A percentile compares a stretch with the other conserved stretches of the same genome.
Evolutionary conservation across 2,329 filamentous ascomycete species (phyloP).

Genomic region (Lachnellula cervina): DNA sequence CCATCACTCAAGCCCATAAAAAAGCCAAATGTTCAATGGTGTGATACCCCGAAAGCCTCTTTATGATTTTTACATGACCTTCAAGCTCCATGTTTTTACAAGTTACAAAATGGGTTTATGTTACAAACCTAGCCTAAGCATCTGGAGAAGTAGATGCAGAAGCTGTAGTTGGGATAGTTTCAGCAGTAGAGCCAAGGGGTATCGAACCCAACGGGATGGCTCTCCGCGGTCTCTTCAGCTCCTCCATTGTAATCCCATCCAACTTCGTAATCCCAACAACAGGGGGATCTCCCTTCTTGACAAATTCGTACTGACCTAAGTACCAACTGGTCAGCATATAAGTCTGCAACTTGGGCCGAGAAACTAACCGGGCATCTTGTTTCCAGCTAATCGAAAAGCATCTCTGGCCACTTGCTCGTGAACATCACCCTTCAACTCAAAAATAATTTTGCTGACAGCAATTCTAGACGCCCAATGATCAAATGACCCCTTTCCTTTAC

Average conservation of each 20-base stretch:
- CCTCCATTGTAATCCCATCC: slow-evolving; percentile 73
- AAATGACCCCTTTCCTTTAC: slow-evolving; percentile 96
- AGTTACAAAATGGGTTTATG: not conserved
- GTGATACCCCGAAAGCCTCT: no score
- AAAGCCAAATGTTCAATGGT: no score
- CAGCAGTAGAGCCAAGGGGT: slow-evolving; percentile 13
- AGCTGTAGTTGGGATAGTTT: slow-evolving; percentile 15
- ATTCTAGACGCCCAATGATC: slow-evolving; percentile 94
- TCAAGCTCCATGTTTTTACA: not conserved
- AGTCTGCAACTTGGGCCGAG: not conserved
- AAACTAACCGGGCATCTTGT: slow-evolving; percentile 82
- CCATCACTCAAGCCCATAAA: no score
- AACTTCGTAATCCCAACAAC: slow-evolving; percentile 92
- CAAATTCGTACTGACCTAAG: slow-evolving; percentile 80
- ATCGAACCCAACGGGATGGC: slow-evolving; percentile 25
- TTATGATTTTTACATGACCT: not conserved
- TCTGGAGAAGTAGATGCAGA: slow-evolving; percentile 26
- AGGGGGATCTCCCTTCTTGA: slow-evolving; percentile 83
- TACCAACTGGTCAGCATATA: slow-evolving; percentile 21
- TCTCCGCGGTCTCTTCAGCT: slow-evolving; percentile 74
- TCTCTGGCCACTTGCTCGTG: slow-evolving; percentile 94
- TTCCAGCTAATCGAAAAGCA: slow-evolving; percentile 87
- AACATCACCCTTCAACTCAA: slow-evolving; percentile 85
- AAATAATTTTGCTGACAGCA: slow-evolving; percentile 83
- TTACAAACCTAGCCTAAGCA: slow-evolving; percentile 15